Evolutionary conservation across 2,329 filamentous ascomycete species (phyloP).

Genomic region (Trichoderma oligosporum): DNA sequence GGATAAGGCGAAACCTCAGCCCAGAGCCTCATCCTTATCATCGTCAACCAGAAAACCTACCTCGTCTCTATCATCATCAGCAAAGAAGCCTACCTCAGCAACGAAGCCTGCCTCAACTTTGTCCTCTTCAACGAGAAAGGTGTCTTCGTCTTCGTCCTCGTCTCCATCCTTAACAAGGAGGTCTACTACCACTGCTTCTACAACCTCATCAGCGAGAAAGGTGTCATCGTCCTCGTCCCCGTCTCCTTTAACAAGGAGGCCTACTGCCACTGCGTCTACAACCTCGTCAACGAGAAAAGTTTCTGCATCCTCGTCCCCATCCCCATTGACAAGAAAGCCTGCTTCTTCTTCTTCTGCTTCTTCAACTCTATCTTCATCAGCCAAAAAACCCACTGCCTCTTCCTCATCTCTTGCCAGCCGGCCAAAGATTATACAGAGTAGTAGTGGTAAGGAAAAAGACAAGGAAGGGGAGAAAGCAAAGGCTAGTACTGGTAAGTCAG

Average conservation of each 20-base stretch:
- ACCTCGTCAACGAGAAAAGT: background rate
- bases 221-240: conserved; percentile 1
- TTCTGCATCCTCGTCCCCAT: background rate
- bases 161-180: background rate
- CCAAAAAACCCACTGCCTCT: conserved; percentile 17
- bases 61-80: background rate
- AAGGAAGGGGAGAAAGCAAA: conserved; percentile 10
- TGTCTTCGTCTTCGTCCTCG: background rate
- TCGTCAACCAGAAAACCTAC: conserved; percentile 8
- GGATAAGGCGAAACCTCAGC: conserved; percentile 18
- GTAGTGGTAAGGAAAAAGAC: conserved; percentile 20
- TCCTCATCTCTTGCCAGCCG: background rate
- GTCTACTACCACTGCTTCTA: too few species aligned
- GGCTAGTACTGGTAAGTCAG: conserved; percentile 10
- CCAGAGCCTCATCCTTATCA: background rate
- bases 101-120: background rate
- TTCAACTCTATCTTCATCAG: background rate
- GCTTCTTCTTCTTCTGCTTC: background rate
- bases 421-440: conserved; percentile 20
- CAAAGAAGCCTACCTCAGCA: conserved; percentile 6
- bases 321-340: background rate
- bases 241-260: background rate
- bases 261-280: conserved; percentile 2
- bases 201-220: conserved; percentile 3
- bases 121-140: conserved; percentile 1